Conservation (phyloP, 495 filamentous ascomycete genomes). For the Podospora australis region DNA sequence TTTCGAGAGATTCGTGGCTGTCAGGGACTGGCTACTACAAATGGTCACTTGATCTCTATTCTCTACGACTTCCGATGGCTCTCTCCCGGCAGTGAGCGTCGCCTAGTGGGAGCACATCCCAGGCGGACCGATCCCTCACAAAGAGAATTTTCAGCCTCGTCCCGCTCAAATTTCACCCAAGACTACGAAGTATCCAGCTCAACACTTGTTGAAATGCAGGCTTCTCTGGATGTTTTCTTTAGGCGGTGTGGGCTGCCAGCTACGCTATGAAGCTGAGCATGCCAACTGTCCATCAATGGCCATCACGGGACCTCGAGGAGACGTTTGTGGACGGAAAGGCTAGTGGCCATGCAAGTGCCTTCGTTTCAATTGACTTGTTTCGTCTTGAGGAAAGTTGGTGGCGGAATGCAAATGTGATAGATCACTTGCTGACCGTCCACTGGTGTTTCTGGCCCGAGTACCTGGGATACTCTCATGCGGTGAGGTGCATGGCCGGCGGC, state of each 20-base stretch:
- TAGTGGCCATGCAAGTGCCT: neutral
- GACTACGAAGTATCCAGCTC: no score
- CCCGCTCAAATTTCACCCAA: neutral
- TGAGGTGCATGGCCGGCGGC: conserved; percentile 4
- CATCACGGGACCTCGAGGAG: no score
- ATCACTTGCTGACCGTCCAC: neutral
- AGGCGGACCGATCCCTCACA: conserved; percentile 3
- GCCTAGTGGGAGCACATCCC: conserved; percentile 1
- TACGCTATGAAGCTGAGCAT: no score
- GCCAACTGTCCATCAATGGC: no score
- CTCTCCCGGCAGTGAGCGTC: neutral
- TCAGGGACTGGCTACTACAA: neutral
- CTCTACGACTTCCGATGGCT: neutral
- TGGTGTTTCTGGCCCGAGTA: neutral
- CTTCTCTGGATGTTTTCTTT: no score
- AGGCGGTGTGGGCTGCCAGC: no score
- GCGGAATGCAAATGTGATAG: neutral
- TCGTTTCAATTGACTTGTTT: neutral
- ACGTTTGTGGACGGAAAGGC: no score
- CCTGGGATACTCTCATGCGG: conserved; percentile 1
- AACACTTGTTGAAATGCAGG: no score
- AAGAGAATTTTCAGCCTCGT: neutral
- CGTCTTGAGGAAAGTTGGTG: neutral
- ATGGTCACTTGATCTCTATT: neutral
- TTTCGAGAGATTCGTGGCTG: neutral